Base-by-base conservation (phyloP, 148 eudicot genomes). In the Silene latifolia region DNA sequence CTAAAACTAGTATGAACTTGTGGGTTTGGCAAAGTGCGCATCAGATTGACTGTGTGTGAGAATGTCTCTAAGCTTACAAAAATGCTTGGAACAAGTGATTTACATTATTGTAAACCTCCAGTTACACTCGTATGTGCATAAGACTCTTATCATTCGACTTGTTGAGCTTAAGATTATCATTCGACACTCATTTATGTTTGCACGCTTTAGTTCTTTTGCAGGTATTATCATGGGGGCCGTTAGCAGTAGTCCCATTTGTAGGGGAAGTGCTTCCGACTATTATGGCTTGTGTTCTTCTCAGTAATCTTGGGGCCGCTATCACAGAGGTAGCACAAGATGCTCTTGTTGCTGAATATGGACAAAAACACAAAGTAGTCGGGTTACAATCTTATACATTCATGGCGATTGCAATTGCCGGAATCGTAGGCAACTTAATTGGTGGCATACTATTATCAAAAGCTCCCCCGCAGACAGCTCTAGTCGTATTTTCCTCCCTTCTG, bases 321-420 rank as follows among this genome's bases (percentile, higher is more conserved):
- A 81, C 97, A 19, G 98, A 94, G 81, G 98, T 94, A 32, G 89
- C 91, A 21, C 92, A 90, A 73, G 98, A 94, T 67, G 98, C 98
- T 54, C 92, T 94, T 69, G 85, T 94, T 66, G 87, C 97, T 11
- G 98, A 94, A 74, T 94, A 89, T 76, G 98, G 98, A 42, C 90
- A 86, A 69, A 84, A 77, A 51, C 81, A 94, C 82, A 86, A 83
- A 77, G 70, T 90, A n/a, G 70, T 71, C 23, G 97, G 96, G 63
- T 86, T 94, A 8, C 98, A 94, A 72, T 92, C 98, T 67, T 92
- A 92, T 20, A 84, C 96, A 24, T 89, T 90, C 74, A 94, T 90
- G 96, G 93, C 96, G 54, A 89, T 87, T 60, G 98, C 98, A 24
- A 76, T 88, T n/a, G 98, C 97, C 13, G 97, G 97, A 29, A 76